Conservation (phyloP, 495 filamentous ascomycete species). For the Schizothecium vesticola region DNA sequence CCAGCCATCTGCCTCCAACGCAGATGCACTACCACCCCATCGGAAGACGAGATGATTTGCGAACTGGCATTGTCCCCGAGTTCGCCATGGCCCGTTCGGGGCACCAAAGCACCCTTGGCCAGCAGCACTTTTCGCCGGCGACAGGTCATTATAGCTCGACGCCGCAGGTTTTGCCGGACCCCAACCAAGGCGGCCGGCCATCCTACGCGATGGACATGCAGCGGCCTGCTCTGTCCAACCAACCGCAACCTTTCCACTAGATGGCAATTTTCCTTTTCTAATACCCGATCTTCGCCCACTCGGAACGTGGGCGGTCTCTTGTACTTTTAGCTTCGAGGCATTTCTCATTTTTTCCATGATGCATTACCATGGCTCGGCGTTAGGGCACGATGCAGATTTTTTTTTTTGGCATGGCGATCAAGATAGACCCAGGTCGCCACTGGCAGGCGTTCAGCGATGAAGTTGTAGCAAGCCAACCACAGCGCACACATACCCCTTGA, state of each 20-base stretch:
- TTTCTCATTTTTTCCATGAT: background rate
- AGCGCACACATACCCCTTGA: background rate
- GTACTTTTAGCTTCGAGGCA: slow-evolving; percentile 7
- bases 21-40: slow-evolving; percentile 97
- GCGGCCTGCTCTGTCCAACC: slow-evolving; percentile 1
- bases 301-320: background rate
- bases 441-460: background rate
- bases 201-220: slow-evolving; percentile 2
- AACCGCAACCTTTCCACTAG: background rate
- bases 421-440: background rate
- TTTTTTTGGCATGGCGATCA: background rate
- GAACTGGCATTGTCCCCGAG: slow-evolving; percentile 80
- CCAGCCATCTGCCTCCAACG: slow-evolving; percentile 42
- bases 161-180: slow-evolving; percentile 18
- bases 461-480: background rate
- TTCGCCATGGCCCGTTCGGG: slow-evolving; percentile 29
- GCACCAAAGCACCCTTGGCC: slow-evolving; percentile 9
- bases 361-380: slow-evolving; percentile 23
- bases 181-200: slow-evolving; percentile 5
- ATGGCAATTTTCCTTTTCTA: background rate
- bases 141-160: background rate
- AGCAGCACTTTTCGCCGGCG: background rate
- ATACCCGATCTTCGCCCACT: background rate
- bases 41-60: slow-evolving; percentile 69
- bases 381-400: background rate